phyloP scores from a whole-genome alignment of 768 basidiomycete genomes.

The Obba rivulosa region DNA sequence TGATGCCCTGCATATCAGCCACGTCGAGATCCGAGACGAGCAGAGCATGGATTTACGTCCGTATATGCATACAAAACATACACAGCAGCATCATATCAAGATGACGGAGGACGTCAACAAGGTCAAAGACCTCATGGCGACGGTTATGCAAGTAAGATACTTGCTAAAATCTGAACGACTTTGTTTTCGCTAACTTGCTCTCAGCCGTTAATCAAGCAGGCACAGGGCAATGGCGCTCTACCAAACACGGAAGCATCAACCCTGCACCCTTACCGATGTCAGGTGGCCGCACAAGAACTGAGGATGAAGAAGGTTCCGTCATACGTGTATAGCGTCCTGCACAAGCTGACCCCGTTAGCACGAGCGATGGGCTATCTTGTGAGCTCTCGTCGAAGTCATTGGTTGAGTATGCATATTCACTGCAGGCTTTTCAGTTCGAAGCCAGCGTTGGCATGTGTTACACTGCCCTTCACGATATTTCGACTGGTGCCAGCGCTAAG shows the following conservation, averaged over 20 bases:
- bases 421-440: slow-evolving; percentile 54
- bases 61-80: slow-evolving; percentile 86
- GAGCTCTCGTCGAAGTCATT: no score
- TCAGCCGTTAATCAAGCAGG: slow-evolving; percentile 31
- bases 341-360: slow-evolving; percentile 55
- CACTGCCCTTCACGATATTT: slow-evolving; percentile 48
- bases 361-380: slow-evolving; percentile 89
- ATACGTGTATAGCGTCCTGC: slow-evolving; percentile 49
- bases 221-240: slow-evolving; percentile 37
- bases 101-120: slow-evolving; percentile 64
- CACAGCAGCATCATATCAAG: slow-evolving; percentile 72
- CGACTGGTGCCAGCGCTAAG: slow-evolving; percentile 31
- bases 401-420: not conserved
- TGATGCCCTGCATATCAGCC: slow-evolving; percentile 91
- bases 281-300: slow-evolving; percentile 36
- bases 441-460: slow-evolving; percentile 79
- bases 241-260: slow-evolving; percentile 21
- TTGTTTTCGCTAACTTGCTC: slow-evolving; percentile 10
- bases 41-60: slow-evolving; percentile 78
- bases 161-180: slow-evolving; percentile 1
- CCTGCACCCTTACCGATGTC: slow-evolving; percentile 63
- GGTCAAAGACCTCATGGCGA: slow-evolving; percentile 62
- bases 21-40: slow-evolving; percentile 92
- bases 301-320: slow-evolving; percentile 24
- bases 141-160: slow-evolving; percentile 67